These are phyloP conservation scores for Pseudisothecium myosuroides DNA, from an alignment of 225 moss, liverwort and hornwort genomes.

Conservation along the genomic window DNA sequence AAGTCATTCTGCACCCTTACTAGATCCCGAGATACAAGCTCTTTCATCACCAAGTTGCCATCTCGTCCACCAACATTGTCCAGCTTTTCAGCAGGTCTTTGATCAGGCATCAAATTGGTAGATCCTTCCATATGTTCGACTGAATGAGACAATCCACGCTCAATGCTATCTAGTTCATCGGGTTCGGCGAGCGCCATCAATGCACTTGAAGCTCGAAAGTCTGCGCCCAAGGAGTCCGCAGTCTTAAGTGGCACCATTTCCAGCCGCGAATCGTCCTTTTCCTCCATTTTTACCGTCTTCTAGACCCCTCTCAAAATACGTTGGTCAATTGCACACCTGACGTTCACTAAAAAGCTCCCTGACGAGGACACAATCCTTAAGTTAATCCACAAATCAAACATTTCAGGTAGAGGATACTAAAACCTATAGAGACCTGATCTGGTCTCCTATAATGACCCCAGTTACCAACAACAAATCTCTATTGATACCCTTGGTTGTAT, in stretches of 20 bases:
- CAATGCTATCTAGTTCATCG: conserved; percentile 20
- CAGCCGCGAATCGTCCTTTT: conserved; percentile 16
- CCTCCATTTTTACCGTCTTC: conserved; percentile 16
- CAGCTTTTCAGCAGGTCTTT: conserved; percentile 8
- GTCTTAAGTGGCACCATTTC: conserved; percentile 23
- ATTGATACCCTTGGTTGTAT: not conserved
- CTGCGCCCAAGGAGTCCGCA: conserved; percentile 4
- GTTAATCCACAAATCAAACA: not conserved
- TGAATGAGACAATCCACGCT: conserved; percentile 14
- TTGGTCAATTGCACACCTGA: not conserved
- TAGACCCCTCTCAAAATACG: not conserved
- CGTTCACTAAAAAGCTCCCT: conserved; percentile 1
- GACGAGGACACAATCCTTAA: not conserved
- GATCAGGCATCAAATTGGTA: not conserved
- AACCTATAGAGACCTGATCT: not conserved
- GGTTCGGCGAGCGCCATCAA: not conserved
- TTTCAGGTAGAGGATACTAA: not conserved
- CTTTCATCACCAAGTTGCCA: conserved; percentile 3
- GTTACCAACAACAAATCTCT: not conserved
- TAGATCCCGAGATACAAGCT: conserved; percentile 28
- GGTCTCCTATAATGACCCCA: not conserved
- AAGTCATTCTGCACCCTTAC: conserved; percentile 36
- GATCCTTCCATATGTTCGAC: not conserved
- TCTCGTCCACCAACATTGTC: conserved; percentile 24
- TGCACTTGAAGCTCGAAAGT: conserved; percentile 9